phyloP scores from a whole-genome alignment of 2,329 filamentous ascomycete species.

The Fusarium denticulatum region DNA sequence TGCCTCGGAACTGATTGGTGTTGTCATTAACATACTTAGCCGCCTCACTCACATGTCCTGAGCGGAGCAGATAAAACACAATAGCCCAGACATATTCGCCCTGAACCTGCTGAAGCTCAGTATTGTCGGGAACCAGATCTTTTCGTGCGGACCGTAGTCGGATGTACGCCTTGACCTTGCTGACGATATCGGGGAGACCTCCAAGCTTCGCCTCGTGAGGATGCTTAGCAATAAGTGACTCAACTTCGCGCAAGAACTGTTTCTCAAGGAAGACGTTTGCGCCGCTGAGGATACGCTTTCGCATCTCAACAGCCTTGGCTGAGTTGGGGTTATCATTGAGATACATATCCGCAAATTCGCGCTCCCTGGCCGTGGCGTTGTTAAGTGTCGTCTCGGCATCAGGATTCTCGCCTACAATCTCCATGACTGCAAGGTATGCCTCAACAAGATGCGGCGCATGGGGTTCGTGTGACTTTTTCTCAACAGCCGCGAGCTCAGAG shows the following conservation, averaged over 20 bases:
- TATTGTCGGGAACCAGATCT: conserved; percentile 83
- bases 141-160: conserved; percentile 81
- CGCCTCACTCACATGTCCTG: conserved; percentile 85
- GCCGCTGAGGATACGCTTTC: conserved; percentile 82
- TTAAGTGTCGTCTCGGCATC: conserved; percentile 67
- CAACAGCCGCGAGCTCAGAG: conserved; percentile 78
- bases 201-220: conserved; percentile 90
- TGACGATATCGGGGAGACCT: conserved; percentile 85
- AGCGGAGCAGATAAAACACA: conserved; percentile 89
- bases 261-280: conserved; percentile 83
- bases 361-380: conserved; percentile 74
- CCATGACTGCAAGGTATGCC: conserved; percentile 82
- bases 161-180: conserved; percentile 93
- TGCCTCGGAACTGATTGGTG: conserved; percentile 82
- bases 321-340: conserved; percentile 78
- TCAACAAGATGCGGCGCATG: conserved; percentile 80
- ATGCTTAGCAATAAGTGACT: conserved; percentile 81
- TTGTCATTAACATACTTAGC: conserved; percentile 86
- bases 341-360: conserved; percentile 80
- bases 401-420: conserved; percentile 78
- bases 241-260: conserved; percentile 81
- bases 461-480: conserved; percentile 74
- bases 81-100: conserved; percentile 93
- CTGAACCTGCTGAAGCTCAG: conserved; percentile 80
- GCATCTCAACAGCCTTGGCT: conserved; percentile 70